phyloP scores from a whole-genome alignment of 192 early-diverging fungal genomes.

The Coemansia sp. region DNA sequence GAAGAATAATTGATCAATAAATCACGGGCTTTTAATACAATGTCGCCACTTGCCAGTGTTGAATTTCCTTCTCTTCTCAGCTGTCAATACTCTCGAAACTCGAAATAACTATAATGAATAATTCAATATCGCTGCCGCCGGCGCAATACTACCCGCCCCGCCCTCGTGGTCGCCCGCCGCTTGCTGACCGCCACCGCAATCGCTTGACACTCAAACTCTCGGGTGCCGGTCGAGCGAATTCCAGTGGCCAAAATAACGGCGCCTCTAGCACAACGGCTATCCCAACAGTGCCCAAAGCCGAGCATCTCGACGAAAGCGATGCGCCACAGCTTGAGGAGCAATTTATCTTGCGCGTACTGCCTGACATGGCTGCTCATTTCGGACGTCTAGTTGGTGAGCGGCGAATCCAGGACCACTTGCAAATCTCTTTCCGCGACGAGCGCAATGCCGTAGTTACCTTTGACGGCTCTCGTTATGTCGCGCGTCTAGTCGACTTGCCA shows the following conservation, averaged over 20 bases:
- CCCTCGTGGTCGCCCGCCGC: constrained; percentile 47
- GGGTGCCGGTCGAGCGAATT: constrained; percentile 4
- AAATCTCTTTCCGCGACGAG: constrained; percentile 39
- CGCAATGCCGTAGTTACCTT: constrained; percentile 40
- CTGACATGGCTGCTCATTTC: constrained; percentile 32
- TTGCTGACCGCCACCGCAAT: constrained; percentile 43
- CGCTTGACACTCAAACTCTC: constrained; percentile 47
- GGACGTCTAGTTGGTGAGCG: constrained; percentile 28
- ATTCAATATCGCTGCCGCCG: constrained; percentile 1
- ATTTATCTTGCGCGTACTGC: constrained; percentile 39
- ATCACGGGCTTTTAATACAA: not conserved
- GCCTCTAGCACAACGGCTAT: not conserved
- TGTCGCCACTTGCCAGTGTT: too few relatives aligned
- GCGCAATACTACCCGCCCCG: constrained; percentile 19
- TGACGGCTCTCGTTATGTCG: constrained; percentile 10
- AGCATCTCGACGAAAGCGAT: constrained; percentile 19
- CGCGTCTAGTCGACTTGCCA: constrained; percentile 42
- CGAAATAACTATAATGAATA: not conserved
- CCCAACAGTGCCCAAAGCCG: not conserved
- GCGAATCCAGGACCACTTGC: constrained; percentile 31
- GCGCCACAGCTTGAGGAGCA: constrained; percentile 41
- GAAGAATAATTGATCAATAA: not conserved
- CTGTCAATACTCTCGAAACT: not conserved
- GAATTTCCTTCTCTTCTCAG: not conserved
- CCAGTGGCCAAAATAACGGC: not conserved